Conservation (phyloP, 352 stramenopile genomes). For the Phytophthora citricola region DNA sequence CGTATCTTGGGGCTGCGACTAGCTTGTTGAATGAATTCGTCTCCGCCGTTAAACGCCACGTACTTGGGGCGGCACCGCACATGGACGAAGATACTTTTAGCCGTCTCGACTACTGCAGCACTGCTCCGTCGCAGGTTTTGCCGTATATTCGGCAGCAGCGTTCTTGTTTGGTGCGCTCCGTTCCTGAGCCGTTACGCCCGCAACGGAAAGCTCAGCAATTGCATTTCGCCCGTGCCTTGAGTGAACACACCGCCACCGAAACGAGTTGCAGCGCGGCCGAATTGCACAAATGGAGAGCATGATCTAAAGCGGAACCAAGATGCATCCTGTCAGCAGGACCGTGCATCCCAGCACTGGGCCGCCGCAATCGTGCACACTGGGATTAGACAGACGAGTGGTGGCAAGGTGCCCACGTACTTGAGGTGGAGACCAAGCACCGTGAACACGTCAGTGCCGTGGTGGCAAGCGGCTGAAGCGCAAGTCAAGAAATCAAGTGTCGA, state of each 20-base stretch:
- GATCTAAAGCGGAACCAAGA: not conserved
- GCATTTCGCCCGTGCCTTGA: not conserved
- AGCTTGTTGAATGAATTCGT: conserved; percentile 11
- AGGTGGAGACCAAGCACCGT: conserved; percentile 7
- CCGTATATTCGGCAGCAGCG: conserved; percentile 4
- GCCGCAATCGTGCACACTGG: conserved; percentile 16
- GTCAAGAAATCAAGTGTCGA: conserved; percentile 9
- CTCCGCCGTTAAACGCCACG: conserved; percentile 21
- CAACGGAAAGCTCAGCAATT: not conserved
- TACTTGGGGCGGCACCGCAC: conserved; percentile 12
- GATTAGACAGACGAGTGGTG: conserved; percentile 19
- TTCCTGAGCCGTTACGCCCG: not conserved
- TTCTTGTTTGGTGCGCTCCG: not conserved
- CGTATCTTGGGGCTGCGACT: conserved; percentile 15
- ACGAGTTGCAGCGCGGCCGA: not conserved
- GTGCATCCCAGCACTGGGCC: conserved; percentile 14
- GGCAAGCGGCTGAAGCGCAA: conserved; percentile 27
- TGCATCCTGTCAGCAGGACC: not conserved
- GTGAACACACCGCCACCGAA: conserved; percentile 2
- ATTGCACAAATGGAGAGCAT: conserved; percentile 15
- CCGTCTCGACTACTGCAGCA: conserved; percentile 1
- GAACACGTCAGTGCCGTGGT: conserved; percentile 28
- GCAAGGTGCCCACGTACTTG: conserved; percentile 19
- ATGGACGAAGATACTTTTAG: conserved; percentile 12
- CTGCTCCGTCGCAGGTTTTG: conserved; percentile 16